Evolutionary conservation across 2,329 filamentous ascomycete species (phyloP), one percentile per base, ranked within the genome.

Genomic region (Samsoniella hepiali): DNA sequence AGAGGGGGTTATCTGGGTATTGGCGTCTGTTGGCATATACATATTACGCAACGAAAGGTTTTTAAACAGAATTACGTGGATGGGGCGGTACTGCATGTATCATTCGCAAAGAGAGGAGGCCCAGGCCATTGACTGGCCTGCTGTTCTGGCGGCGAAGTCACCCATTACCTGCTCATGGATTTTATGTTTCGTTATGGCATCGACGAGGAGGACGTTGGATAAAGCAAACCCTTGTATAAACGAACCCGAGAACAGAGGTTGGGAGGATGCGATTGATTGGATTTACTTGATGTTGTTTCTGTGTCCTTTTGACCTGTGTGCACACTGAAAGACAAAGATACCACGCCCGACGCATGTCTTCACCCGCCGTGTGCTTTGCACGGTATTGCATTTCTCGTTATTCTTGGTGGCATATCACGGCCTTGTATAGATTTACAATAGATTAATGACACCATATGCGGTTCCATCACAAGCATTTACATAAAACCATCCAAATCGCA

Each of bases 21-120:
- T 47, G 58, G 58, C 58, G 58, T 62, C 58, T 54, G 49, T 47
- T 54, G 50, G 58, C 40, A 55, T 54, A 27, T 47, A 62, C 58
- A 62, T 62, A 36, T 62, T 55, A 55, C 50, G 40, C 58, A 50
- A 62, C 51, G 50, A 47, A 45, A 38, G 40, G 50, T 51, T 55
- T 32, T 62, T 54, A 42, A 38, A 55, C 50, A 50, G 58, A 50
- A 36, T 61, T 38, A 55, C 58, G 40, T 62, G 49, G 31, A 55
- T 62, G 58, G 50, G 58, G 55, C 54, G 38, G 47, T 45, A 62
- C 49, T 54, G 40, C 50, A 55, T 62, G 50, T 55, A 62, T 47
- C 29, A 62, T 62, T 55, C 31, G 58, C 58, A 55, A 44, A 55
- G 36, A 47, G 40, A 27, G 31, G n/a, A 36, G 38, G 13, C 4